A percentile compares a stretch with the other conserved stretches of the same genome.
Evolutionary conservation across 306 rosid genomes (phyloP).

Genomic region (Fragaria iinumae): DNA sequence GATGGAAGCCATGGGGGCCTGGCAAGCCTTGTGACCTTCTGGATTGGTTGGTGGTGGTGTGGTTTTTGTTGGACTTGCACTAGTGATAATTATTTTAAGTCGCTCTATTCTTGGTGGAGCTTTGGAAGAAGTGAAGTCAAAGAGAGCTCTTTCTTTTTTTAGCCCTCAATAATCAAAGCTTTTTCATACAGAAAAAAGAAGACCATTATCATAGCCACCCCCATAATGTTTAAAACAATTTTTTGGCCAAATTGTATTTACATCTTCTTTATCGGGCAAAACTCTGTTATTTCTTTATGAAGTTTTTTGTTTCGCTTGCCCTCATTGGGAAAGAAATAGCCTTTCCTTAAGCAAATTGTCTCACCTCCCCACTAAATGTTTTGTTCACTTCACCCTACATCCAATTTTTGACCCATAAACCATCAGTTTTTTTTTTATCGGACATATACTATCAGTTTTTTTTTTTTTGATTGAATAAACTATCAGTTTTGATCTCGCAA

Average conservation of each 20-base stretch:
- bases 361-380: too few species aligned
- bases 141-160: not conserved
- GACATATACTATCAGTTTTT: too few species aligned
- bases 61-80: not conserved
- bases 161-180: too few species aligned
- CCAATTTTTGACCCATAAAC: too few species aligned
- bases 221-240: not conserved
- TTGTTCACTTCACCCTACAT: too few species aligned
- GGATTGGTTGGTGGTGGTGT: not conserved
- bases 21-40: not conserved
- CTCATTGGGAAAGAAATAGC: not conserved
- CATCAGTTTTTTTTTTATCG: too few species aligned
- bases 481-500: too few species aligned
- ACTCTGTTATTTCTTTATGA: not conserved
- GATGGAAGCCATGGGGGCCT: not conserved
- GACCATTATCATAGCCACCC: too few species aligned
- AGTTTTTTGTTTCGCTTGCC: not conserved
- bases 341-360: not conserved
- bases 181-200: too few species aligned
- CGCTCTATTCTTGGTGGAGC: slow-evolving; percentile 6
- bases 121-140: slow-evolving; percentile 17
- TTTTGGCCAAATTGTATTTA: not conserved
- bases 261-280: not conserved
- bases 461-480: too few species aligned
- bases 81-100: not conserved